Conservation (phyloP, 1,284 basidiomycete genomes). For the Jaminaea rosea region DNA sequence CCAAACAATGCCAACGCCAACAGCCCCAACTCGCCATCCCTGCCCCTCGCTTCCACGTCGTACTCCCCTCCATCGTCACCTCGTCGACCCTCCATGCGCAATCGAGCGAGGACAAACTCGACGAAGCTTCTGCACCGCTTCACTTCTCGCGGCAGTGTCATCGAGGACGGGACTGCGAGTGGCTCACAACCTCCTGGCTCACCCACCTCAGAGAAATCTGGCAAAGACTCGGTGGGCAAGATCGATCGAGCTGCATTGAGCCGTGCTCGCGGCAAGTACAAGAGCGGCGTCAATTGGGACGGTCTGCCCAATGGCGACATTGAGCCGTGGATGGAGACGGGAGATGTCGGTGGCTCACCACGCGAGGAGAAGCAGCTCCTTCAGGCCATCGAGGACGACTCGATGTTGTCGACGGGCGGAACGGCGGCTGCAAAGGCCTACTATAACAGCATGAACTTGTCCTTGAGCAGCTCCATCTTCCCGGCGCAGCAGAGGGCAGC, state of each 20-base stretch:
- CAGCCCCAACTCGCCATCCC: neutral
- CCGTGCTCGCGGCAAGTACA: slow-evolving; percentile 25
- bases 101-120: neutral
- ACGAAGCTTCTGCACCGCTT: neutral
- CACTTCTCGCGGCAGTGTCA: neutral
- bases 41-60: neutral
- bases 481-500: neutral
- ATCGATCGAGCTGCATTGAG: slow-evolving; percentile 21
- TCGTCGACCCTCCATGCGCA: too few species aligned
- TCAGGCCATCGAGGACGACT: neutral
- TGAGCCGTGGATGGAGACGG: slow-evolving; percentile 27
- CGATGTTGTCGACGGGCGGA: slow-evolving; percentile 12
- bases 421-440: slow-evolving; percentile 28
- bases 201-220: neutral
- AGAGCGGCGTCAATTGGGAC: slow-evolving; percentile 25
- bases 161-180: too few species aligned
- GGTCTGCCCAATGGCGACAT: slow-evolving; percentile 7
- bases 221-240: neutral
- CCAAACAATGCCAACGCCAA: neutral
- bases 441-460: slow-evolving; percentile 9
- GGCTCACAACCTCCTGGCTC: neutral
- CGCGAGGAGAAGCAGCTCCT: too few species aligned
- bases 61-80: neutral
- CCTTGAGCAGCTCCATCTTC: slow-evolving; percentile 16
- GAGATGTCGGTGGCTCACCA: too few species aligned